A percentile compares a stretch with the other conserved stretches of the same genome.
These are phyloP conservation scores for Fusarium brevicatenulatum DNA, from an alignment of 2,329 filamentous ascomycete genomes.

Conservation along the genomic window DNA sequence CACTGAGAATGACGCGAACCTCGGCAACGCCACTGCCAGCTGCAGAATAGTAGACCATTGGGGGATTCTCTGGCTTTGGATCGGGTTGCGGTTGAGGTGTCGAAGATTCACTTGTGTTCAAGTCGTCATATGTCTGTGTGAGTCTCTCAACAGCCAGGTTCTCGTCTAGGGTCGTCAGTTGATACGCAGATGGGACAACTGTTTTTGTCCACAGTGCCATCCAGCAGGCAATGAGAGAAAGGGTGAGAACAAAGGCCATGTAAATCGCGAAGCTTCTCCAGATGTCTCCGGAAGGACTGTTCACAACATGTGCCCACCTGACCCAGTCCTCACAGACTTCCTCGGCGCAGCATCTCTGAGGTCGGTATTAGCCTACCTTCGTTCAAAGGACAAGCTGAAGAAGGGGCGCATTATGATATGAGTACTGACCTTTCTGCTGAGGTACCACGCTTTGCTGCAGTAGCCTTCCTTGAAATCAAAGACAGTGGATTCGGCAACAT, in stretches of 20 bases:
- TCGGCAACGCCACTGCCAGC: constrained; percentile 97
- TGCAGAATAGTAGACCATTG: constrained; percentile 95
- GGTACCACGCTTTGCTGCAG: constrained; percentile 76
- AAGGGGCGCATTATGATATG: background rate
- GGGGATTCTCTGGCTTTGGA: constrained; percentile 57
- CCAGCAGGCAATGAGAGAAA: constrained; percentile 78
- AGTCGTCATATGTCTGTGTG: constrained; percentile 52
- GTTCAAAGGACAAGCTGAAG: background rate
- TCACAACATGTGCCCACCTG: constrained; percentile 63
- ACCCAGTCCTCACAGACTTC: constrained; percentile 67
- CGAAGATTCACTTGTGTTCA: constrained; percentile 56
- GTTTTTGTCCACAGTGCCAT: constrained; percentile 93
- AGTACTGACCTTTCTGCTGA: constrained; percentile 71
- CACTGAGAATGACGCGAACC: constrained; percentile 96
- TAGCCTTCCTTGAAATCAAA: constrained; percentile 95
- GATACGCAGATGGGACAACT: constrained; percentile 87
- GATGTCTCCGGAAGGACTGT: constrained; percentile 57
- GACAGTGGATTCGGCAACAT: constrained; percentile 83
- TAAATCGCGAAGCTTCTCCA: constrained; percentile 85
- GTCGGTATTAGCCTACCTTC: constrained; percentile 7
- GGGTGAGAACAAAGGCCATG: constrained; percentile 73
- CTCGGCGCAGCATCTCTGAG: constrained; percentile 64
- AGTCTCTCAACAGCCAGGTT: constrained; percentile 78
- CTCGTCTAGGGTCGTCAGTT: constrained; percentile 89
- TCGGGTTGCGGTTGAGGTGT: constrained; percentile 55